These are phyloP conservation scores for Nannochloropsis salina DNA, from an alignment of 108 stramenopile genomes.

Conservation along the genomic window DNA sequence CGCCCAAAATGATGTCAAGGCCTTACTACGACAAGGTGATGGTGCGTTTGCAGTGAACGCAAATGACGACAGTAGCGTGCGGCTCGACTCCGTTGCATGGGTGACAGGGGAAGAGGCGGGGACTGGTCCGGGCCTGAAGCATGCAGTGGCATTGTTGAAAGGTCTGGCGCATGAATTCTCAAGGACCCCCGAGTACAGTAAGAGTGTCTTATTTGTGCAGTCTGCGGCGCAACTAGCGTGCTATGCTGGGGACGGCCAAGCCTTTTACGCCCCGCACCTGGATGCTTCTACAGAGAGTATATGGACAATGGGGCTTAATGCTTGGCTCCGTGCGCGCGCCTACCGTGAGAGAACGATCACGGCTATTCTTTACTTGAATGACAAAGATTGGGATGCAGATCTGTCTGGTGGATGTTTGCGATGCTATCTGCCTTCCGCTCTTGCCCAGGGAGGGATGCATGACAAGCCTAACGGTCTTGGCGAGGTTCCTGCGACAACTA, in stretches of 20 bases:
- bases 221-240: neutral
- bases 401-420: neutral
- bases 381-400: neutral
- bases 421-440: neutral
- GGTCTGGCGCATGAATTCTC: neutral
- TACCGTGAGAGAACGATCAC: slow-evolving; percentile 20
- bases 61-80: neutral
- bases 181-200: neutral
- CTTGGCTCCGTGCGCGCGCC: neutral
- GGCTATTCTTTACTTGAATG: slow-evolving; percentile 18
- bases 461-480: neutral
- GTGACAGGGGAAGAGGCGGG: neutral
- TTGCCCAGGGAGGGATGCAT: neutral
- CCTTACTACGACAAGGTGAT: neutral
- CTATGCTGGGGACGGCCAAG: neutral
- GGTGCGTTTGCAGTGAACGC: neutral
- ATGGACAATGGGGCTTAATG: neutral
- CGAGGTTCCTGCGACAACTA: neutral
- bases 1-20: neutral
- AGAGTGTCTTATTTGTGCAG: neutral
- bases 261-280: neutral
- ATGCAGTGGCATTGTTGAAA: neutral
- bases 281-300: neutral
- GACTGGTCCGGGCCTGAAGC: neutral
- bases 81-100: neutral